These are phyloP conservation scores for Barnettozyma botsteinii DNA, from an alignment of 805 yeast species.

Conservation along the genomic window DNA sequence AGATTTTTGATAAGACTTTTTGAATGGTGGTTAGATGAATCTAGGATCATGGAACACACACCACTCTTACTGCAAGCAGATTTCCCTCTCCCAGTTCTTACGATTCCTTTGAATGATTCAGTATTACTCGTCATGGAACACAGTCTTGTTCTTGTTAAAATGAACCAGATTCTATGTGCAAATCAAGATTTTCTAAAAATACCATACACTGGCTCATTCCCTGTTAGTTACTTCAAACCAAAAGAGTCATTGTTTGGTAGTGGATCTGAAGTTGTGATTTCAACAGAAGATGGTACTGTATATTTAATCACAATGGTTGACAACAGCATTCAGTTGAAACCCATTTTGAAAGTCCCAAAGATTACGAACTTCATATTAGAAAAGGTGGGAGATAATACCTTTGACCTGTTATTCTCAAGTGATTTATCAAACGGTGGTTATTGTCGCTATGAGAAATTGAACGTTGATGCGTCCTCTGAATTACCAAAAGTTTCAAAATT, in stretches of 20 bases:
- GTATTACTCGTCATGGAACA: constrained; percentile 35
- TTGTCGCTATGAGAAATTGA: constrained; percentile 26
- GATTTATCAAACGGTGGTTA: constrained; percentile 36
- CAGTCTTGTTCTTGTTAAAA: constrained; percentile 31
- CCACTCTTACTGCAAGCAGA: constrained; percentile 35
- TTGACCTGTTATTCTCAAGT: constrained; percentile 32
- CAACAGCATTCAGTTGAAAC: constrained; percentile 20
- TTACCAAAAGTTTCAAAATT: constrained; percentile 1
- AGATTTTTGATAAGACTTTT: constrained; percentile 34
- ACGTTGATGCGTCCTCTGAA: constrained; percentile 13
- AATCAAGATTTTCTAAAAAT: constrained; percentile 31
- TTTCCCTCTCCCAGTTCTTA: constrained; percentile 38
- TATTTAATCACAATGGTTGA: constrained; percentile 21
- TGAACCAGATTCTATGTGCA: constrained; percentile 44
- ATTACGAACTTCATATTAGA: constrained; percentile 25
- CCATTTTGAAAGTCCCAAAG: constrained; percentile 34
- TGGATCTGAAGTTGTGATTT: constrained; percentile 18
- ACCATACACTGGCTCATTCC: constrained; percentile 29
- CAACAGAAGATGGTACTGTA: constrained; percentile 24
- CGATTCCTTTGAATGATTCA: constrained; percentile 34
- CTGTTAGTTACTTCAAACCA: constrained; percentile 34
- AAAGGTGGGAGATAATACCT: constrained; percentile 6
- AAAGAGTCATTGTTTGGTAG: constrained; percentile 17
- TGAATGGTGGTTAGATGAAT: constrained; percentile 37
- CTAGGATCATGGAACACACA: constrained; percentile 29